Conservation (phyloP, 139 green algal genomes). For the Asterochloris erici region DNA sequence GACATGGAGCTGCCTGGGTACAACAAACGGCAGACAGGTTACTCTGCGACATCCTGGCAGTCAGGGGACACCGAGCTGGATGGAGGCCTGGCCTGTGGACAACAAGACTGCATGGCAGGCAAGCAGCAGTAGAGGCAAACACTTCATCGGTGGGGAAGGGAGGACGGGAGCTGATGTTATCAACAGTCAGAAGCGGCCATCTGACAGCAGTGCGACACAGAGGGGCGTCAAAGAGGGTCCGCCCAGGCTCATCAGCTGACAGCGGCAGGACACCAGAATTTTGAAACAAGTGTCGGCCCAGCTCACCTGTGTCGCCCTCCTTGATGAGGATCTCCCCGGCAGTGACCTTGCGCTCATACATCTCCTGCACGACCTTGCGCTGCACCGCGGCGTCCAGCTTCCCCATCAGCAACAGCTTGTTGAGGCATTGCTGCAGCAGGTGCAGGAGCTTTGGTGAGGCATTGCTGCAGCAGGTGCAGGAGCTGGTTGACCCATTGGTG, state of each 20-base stretch:
- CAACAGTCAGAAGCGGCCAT: neutral
- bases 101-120: no score
- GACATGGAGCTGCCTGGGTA: no score
- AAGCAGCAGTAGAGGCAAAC: no score
- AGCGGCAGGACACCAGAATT: neutral
- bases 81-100: no score
- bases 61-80: no score
- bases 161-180: no score
- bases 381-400: conserved; percentile 65
- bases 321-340: conserved; percentile 90
- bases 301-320: conserved; percentile 68
- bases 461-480: no score
- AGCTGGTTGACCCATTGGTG: no score
- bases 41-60: no score
- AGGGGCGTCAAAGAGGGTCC: neutral
- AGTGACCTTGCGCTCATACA: conserved; percentile 48
- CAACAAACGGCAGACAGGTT: no score
- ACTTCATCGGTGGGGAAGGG: no score
- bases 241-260: neutral
- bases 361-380: conserved; percentile 58
- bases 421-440: conserved; percentile 61
- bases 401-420: conserved; percentile 83
- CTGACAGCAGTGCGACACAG: neutral
- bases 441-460: neutral
- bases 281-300: no score